A percentile compares a stretch with the other conserved stretches of the same genome.
These are phyloP conservation scores for Proliferodiscus dingleyae DNA, from an alignment of 2,329 filamentous ascomycete species.

Conservation along the genomic window DNA sequence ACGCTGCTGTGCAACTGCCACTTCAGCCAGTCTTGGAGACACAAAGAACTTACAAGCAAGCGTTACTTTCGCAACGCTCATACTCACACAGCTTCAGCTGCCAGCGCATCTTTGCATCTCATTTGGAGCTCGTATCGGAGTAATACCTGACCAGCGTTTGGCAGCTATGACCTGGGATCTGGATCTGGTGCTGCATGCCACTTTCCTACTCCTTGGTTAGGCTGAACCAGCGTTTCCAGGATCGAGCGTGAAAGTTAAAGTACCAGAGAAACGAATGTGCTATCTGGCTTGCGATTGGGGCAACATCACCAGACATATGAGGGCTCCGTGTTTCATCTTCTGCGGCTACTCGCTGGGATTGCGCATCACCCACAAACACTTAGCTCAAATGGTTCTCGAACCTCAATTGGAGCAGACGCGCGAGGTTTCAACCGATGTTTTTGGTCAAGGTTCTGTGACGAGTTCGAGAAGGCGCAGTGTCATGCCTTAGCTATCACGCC, in stretches of 20 bases:
- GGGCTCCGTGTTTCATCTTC: constrained; percentile 19
- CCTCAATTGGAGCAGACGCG: constrained; percentile 2
- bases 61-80: constrained; percentile 3
- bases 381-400: neutral
- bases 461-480: constrained; percentile 23
- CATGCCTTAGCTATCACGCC: constrained; percentile 12
- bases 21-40: constrained; percentile 10
- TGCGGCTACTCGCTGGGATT: constrained; percentile 13
- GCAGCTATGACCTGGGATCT: constrained; percentile 1
- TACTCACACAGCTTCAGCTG: constrained; percentile 9
- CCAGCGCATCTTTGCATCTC: constrained; percentile 17
- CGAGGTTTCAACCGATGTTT: constrained; percentile 13
- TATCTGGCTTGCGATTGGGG: constrained; percentile 13
- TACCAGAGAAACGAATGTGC: neutral
- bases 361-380: constrained; percentile 8
- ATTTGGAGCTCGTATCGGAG: constrained; percentile 9
- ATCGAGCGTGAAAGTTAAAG: neutral
- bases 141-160: neutral
- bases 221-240: neutral
- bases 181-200: neutral
- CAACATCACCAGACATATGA: constrained; percentile 1
- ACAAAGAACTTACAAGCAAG: constrained; percentile 12
- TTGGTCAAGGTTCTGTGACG: constrained; percentile 11
- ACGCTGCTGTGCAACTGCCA: constrained; percentile 25
- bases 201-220: neutral